These are phyloP conservation scores for Auricularia heimuer DNA, from an alignment of 768 basidiomycete species.

Conservation along the genomic window DNA sequence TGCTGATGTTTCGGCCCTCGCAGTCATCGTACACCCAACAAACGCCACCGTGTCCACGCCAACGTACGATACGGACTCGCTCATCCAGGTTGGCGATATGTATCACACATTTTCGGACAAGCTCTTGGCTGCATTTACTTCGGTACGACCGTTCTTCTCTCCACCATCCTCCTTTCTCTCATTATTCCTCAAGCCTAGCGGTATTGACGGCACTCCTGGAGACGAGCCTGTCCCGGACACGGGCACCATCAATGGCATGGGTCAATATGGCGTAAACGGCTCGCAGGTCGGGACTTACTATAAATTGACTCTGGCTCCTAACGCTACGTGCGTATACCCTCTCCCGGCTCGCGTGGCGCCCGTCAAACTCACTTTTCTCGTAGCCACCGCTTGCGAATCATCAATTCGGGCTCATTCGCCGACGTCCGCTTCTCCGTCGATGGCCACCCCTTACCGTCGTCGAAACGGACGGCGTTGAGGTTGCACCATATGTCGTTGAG, in stretches of 20 bases:
- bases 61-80: conserved; percentile 30
- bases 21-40: conserved; percentile 36
- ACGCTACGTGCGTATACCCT: conserved; percentile 14
- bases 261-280: conserved; percentile 18
- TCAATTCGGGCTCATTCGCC: conserved; percentile 40
- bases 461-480: conserved; percentile 38
- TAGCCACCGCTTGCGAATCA: conserved; percentile 37
- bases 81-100: conserved; percentile 27
- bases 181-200: conserved; percentile 15
- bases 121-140: neutral
- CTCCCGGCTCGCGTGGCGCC: neutral
- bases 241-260: conserved; percentile 26
- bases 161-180: neutral
- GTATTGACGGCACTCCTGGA: conserved; percentile 21
- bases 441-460: conserved; percentile 35
- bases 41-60: conserved; percentile 22
- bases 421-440: conserved; percentile 37
- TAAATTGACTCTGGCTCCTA: conserved; percentile 26
- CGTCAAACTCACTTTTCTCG: neutral
- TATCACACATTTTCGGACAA: conserved; percentile 8
- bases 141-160: neutral
- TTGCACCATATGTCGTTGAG: conserved; percentile 29
- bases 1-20: neutral
- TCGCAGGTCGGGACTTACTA: conserved; percentile 21
- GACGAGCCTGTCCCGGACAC: conserved; percentile 31